Evolutionary conservation across 805 yeast genomes (phyloP), one percentile per base, ranked within the genome.

Genomic region (Saccharomycopsis fodiens): DNA sequence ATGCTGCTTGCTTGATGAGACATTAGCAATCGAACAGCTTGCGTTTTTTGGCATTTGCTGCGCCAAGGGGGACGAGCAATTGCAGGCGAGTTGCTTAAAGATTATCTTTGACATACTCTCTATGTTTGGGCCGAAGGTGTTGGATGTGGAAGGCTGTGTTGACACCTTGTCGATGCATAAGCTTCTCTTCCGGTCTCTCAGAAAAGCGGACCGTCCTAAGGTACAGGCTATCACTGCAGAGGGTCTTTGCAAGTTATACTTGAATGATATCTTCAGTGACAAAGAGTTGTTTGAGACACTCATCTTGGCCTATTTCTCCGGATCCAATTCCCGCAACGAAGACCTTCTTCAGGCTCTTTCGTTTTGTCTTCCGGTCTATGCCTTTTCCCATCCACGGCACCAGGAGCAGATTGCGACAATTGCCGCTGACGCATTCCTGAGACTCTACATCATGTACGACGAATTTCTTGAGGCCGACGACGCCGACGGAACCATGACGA

Each of bases 281-380:
- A 80, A 76, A 47, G 85, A 81, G 46, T 63, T 87, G 32, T 74
- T 84, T 54, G 89, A 83, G 57, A 74, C 84, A 0, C 67, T 89
- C 45, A 63, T 88, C 3, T 61, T 85, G 44, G 73, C 84, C 0
- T 91, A 87, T 57, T 89, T 85, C 64, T 79, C 82, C 44, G 88
- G 93, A 0, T 61, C 66, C 3, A 80, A 81, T 44, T 62, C 74
- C 3, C 63, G 68, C 3, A 86, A 86, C 54, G 81, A 76, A 46
- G 75, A 79, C 13, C 66, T 89, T 50, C 69, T 79, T 40, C 97
- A 89, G 60, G 84, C 85, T 0, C 73, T 89, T 48, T 77, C 93
- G 7, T 89, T 85, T 57, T 88, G 95, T 59, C 69, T 89, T 15
- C 96, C 97, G 0, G 95, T 85, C 0, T 87, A 85, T 59, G 79